phyloP scores from a whole-genome alignment of 345 rosid genomes.

The Lepidium sativum region DNA sequence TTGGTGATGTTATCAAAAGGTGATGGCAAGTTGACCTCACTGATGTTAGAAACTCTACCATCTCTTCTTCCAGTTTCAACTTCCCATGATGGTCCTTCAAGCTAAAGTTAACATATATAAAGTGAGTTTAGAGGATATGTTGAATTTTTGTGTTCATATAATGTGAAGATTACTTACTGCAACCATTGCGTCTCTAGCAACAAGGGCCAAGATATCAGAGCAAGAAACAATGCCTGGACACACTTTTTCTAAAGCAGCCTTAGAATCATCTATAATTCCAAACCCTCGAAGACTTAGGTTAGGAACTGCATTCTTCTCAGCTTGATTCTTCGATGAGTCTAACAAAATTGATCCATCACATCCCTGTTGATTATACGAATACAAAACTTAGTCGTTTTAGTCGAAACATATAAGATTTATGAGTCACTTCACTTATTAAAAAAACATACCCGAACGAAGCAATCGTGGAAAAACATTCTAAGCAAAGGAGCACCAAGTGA shows the following conservation, averaged over 20 bases:
- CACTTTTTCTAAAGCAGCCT: constrained; percentile 37
- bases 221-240: constrained; percentile 68
- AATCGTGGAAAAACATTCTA: constrained; percentile 60
- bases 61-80: constrained; percentile 77
- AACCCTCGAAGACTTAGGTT: constrained; percentile 44
- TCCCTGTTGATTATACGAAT: constrained; percentile 33
- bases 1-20: constrained; percentile 46
- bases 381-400: not conserved
- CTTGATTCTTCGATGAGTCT: constrained; percentile 30
- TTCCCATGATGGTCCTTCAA: constrained; percentile 42
- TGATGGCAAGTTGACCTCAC: constrained; percentile 50
- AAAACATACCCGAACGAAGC: constrained; percentile 48
- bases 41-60: constrained; percentile 38
- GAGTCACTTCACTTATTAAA: not conserved
- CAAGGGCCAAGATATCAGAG: constrained; percentile 50
- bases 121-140: not conserved
- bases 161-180: constrained; percentile 29
- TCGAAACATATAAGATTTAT: not conserved
- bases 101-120: constrained; percentile 18
- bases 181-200: constrained; percentile 52
- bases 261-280: constrained; percentile 46
- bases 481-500: constrained; percentile 43
- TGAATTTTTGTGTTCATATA: not conserved
- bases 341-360: constrained; percentile 61
- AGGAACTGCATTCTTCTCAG: constrained; percentile 47